Base-by-base conservation (phyloP, 768 basidiomycete genomes). In the Leccinum truebloodii region DNA sequence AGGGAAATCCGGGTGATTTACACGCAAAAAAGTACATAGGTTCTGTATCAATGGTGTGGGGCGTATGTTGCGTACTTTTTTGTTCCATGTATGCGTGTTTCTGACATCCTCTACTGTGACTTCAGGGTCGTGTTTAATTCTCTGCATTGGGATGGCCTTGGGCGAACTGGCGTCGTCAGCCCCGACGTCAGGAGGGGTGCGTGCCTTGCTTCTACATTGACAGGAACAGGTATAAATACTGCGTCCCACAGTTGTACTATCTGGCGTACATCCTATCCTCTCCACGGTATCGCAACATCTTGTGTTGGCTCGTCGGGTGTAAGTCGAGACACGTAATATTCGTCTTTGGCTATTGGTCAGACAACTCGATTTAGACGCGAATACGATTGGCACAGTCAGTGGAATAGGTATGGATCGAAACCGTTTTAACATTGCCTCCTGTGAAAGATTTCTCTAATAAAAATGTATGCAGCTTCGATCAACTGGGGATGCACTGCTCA, bases 221-320 rank as follows among this genome's bases (percentile, higher is more conserved):
- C 44, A 10, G 7, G 18, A 9, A 28, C 24, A 3, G 3, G 10
- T 26, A 7, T 3, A 39, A 14, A 59, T 20, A 44, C 20, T 30
- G 5, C 20, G 4, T 24, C 18, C 14, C 20, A 30, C 30, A 85
- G 79, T 70, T 86, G 9, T 87, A 88, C 67, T 88, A 83, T 67
- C 86, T 87, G 84, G 84, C 87, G 0, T 82, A 86, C 64, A 79
- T 77, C 0, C 69, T 84, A 10, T 81, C 83, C 0, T 81, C 84
- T 2, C 81, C 81, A 3, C 69, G 79, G 48, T 87, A 80, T 74
- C 76, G 82, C n/a, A 83, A 82, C 60, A 68, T 88, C 6, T 77
- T 88, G 20, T 81, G 83, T 20, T 88, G 86, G 86, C 77, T 87
- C 48, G 86, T 87, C 7, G 87, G 86, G 37, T 87, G 85, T 87